These are phyloP conservation scores for Citrus trifoliata DNA, from an alignment of 345 rosid genomes.

Conservation along the genomic window DNA sequence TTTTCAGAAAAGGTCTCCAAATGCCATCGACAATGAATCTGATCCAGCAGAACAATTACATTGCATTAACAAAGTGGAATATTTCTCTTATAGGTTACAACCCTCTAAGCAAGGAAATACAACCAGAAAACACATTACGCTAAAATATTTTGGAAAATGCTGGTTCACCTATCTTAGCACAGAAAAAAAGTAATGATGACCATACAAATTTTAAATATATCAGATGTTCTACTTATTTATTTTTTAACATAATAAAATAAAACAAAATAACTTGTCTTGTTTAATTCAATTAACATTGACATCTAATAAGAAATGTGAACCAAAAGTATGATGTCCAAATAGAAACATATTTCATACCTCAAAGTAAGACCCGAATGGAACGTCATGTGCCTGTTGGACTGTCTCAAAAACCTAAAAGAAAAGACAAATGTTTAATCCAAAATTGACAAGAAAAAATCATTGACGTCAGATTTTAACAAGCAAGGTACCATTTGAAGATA, in stretches of 20 bases:
- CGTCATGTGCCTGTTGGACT: slow-evolving; percentile 95
- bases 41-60: slow-evolving; percentile 21
- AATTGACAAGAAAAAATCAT: not conserved
- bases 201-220: not conserved
- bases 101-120: not conserved
- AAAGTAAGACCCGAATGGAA: slow-evolving; percentile 95
- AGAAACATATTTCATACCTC: slow-evolving; percentile 49
- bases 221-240: not conserved
- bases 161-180: not conserved
- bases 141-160: not conserved
- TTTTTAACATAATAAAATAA: no score
- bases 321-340: not conserved
- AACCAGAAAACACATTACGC: not conserved
- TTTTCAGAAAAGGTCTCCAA: slow-evolving; percentile 60
- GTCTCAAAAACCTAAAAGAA: slow-evolving; percentile 81
- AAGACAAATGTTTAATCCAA: not conserved
- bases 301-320: not conserved
- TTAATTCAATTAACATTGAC: not conserved
- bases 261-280: no score
- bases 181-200: not conserved
- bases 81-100: not conserved
- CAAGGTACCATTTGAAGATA: not conserved
- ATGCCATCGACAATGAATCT: slow-evolving; percentile 90
- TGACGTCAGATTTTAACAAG: not conserved
- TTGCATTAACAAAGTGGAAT: not conserved